Evolutionary conservation across 495 filamentous ascomycete genomes (phyloP), one percentile per base, ranked within the genome.

Genomic region (Trypethelium eluteriae): DNA sequence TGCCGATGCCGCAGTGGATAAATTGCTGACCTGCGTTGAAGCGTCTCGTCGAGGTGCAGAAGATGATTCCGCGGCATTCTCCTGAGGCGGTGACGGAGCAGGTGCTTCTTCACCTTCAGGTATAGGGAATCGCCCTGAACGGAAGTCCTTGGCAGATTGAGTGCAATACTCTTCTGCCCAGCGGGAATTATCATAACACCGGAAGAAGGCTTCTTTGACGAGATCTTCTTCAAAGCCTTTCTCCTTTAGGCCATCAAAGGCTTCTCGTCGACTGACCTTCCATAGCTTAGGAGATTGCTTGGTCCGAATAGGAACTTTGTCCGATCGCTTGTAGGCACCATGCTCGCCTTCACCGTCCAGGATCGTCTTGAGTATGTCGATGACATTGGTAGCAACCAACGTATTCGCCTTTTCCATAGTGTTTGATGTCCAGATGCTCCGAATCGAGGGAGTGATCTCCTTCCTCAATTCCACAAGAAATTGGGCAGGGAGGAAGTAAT

Each of bases 391-490:
- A 25, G 93, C 83, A 41, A 93, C 86, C 16, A 83, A 79, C 38
- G 85, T 86, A 32, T 89, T 84, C 1, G 88, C 88, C 69, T 91
- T 91, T 67, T 94, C 92, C 25, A 89, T 82, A n/a, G 89, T 77
- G 36, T 84, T 83, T 6, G 91, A 93, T 65, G 87, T 82, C 95
- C 95, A 99, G 64, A 97, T 84, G 35, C 85, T 81, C 63, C 81
- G 85, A 59, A 91, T 82, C 64, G 89, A 86, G 1, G 92, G 90
- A n/a, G 97, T 74, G 56, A 97, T 85, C 38, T 87, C 83, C 80
- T 90, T 85, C 57, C 93, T 86, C 53, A 98, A 78, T 73, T 98
- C 94, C 39, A 99, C 88, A 11, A 96, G 74, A 65, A 98, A 89
- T 72, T 98, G 94, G 6, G 82, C 80, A 6, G 87, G 78, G 16